Conservation (phyloP, 805 yeast genomes). For the Candida morakotiae region DNA sequence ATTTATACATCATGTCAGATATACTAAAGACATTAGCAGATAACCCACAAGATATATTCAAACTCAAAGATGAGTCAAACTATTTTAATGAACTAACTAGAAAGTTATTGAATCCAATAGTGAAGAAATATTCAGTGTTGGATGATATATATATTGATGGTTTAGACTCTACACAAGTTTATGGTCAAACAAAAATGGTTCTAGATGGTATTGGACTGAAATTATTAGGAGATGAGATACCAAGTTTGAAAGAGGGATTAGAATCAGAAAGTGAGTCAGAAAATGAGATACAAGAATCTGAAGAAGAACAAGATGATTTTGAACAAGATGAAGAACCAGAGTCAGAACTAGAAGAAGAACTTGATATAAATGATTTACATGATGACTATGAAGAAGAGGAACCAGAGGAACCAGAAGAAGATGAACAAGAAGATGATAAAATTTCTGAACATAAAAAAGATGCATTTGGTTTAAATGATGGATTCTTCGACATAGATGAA, state of each 20-base stretch:
- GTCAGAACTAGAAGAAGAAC: slow-evolving; percentile 49
- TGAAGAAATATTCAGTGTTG: slow-evolving; percentile 53
- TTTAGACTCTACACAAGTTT: slow-evolving; percentile 83
- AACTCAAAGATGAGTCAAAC: slow-evolving; percentile 11
- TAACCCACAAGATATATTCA: slow-evolving; percentile 23
- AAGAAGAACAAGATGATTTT: slow-evolving; percentile 19
- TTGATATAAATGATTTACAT: slow-evolving; percentile 19
- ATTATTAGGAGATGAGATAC: slow-evolving; percentile 54
- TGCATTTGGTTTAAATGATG: slow-evolving; percentile 71
- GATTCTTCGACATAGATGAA: slow-evolving; percentile 78
- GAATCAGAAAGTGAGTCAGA: slow-evolving; percentile 21
- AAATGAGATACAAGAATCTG: slow-evolving; percentile 35
- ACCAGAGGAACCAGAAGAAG: slow-evolving; percentile 6
- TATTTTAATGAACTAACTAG: slow-evolving; percentile 38
- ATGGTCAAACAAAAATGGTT: slow-evolving; percentile 88
- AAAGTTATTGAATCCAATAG: slow-evolving; percentile 54
- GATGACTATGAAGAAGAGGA: slow-evolving; percentile 25
- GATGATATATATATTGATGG: slow-evolving; percentile 86
- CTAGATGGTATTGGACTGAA: slow-evolving; percentile 72
- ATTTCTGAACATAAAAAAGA: slow-evolving; percentile 31
- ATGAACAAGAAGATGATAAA: slow-evolving; percentile 17
- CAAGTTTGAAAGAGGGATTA: slow-evolving; percentile 43
- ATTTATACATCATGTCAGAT: slow-evolving; percentile 15
- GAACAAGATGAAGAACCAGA: slow-evolving; percentile 22
- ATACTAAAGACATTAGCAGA: slow-evolving; percentile 17